Base-by-base conservation (phyloP, 495 filamentous ascomycete genomes). In the Ascobolus immersus region DNA sequence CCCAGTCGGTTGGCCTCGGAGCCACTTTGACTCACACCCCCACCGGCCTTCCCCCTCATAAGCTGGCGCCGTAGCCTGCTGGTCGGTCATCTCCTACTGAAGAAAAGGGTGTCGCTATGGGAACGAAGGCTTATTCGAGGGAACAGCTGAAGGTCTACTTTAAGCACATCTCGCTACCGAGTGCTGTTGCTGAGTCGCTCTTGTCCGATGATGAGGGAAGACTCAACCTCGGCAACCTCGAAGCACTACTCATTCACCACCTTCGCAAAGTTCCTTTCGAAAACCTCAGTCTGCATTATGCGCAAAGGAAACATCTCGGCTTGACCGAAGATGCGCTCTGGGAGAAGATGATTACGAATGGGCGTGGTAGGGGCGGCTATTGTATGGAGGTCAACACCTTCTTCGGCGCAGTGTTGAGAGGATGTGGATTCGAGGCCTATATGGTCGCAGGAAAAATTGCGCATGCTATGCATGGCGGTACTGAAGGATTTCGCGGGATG, bases 351-450 rank as follows among this genome's bases (percentile, higher is more conserved):
- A 61, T 80, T n/a, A n/a, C n/a, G n/a, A n/a, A n/a, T 15, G 51
- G 49, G 18, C 54, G 55, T 21, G 59, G 65, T 14, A 50, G 67
- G n/a, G 78, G 78, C 3, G 75, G 77, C 0, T 79, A 80, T 42
- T 82, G 74, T 52, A 71, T 82, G 60, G 77, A 82, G 43, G 58
- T 63, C 32, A 81, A 71, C 46, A 55, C 57, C 21, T 64, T 80
- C 31, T 77, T 81, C 28, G 60, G 62, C 24, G 58, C 59, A 13
- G 52, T 79, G 11, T 52, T 89, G 11, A 52, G 63, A 14, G 64
- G 56, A 11, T 45, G 80, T 3, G 76, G 73, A 0, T 82, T 60
- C 36, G 41, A 49, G 0, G 52, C 71, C 1, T 65, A n/a, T n/a
- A n/a, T n/a, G n/a, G n/a, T n/a, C n/a, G n/a, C n/a, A n/a, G n/a